phyloP scores from a whole-genome alignment of 208 protist genomes.

The Trypanosoma mega region DNA sequence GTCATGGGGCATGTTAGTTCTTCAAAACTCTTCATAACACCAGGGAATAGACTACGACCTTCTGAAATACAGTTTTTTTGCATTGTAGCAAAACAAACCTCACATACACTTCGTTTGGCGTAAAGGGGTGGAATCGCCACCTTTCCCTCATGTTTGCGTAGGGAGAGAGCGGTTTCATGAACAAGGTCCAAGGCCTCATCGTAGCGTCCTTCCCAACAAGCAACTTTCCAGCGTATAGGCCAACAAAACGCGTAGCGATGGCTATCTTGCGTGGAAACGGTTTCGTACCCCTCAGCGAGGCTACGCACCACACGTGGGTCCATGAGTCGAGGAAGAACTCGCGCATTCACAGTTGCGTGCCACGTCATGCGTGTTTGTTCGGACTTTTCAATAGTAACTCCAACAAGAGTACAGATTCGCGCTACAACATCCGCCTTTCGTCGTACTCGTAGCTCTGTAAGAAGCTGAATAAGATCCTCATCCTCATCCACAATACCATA shows the following conservation, averaged over 20 bases:
- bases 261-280: constrained; percentile 37
- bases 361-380: constrained; percentile 27
- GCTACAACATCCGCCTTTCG: constrained; percentile 51
- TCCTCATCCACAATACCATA: constrained; percentile 77
- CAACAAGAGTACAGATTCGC: constrained; percentile 63
- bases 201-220: constrained; percentile 61
- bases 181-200: constrained; percentile 48
- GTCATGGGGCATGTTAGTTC: constrained; percentile 51
- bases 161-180: constrained; percentile 36
- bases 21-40: constrained; percentile 49
- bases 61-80: constrained; percentile 37
- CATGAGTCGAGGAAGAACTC: constrained; percentile 54
- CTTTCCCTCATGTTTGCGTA: constrained; percentile 26
- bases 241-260: constrained; percentile 78
- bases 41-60: constrained; percentile 40
- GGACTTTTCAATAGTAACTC: constrained; percentile 39
- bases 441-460: constrained; percentile 36
- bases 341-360: constrained; percentile 42
- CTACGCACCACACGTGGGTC: constrained; percentile 43
- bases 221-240: constrained; percentile 63
- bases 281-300: constrained; percentile 45
- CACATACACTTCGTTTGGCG: constrained; percentile 45
- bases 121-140: constrained; percentile 32
- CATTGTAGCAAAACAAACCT: constrained; percentile 53
- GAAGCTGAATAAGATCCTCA: constrained; percentile 43